phyloP scores from a whole-genome alignment of 306 rosid genomes.

The Fagus sylvatica region DNA sequence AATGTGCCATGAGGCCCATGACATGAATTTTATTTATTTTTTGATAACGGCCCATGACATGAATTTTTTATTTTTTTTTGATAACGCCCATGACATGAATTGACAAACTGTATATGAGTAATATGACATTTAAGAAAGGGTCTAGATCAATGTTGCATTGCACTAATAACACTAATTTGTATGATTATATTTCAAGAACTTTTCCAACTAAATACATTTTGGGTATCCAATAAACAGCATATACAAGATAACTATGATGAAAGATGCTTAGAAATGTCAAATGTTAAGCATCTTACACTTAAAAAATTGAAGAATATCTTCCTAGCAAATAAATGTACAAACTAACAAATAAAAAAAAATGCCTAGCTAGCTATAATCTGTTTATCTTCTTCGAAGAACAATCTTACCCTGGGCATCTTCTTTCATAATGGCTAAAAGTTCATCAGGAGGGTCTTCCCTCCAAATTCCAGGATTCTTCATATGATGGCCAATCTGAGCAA shows the following conservation, averaged over 20 bases:
- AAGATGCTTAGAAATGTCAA: background rate
- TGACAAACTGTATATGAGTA: background rate
- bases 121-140: no score
- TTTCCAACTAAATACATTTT: background rate
- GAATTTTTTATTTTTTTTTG: background rate
- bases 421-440: conserved; percentile 42
- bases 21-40: no score
- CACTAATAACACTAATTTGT: background rate
- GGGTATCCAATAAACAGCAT: background rate
- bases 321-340: background rate
- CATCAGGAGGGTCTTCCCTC: conserved; percentile 51
- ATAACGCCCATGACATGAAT: background rate
- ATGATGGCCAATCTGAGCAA: conserved; percentile 68
- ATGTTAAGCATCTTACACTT: background rate
- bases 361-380: background rate
- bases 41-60: background rate
- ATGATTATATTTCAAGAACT: background rate
- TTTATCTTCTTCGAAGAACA: conserved; percentile 44
- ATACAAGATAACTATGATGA: background rate
- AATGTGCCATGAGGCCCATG: no score
- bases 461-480: conserved; percentile 50
- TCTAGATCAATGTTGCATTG: background rate
- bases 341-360: background rate
- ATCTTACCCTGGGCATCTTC: conserved; percentile 77
- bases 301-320: background rate